phyloP scores from a whole-genome alignment of 768 basidiomycete species.

The Cyclocybe aegerita region DNA sequence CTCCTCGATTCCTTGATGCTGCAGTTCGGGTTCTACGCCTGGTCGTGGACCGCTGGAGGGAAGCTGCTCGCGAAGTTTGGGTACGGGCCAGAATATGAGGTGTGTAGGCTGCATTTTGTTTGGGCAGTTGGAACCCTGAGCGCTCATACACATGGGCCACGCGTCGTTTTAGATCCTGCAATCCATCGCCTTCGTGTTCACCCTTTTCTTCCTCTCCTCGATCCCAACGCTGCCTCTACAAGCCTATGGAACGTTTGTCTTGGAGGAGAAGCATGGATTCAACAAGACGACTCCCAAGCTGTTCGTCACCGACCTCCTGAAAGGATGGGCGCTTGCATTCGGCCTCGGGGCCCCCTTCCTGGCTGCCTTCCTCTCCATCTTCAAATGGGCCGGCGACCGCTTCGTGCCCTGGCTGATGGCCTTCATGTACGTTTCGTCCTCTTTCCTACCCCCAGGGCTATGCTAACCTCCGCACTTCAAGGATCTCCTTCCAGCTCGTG shows the following conservation, averaged over 20 bases:
- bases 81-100: slow-evolving; percentile 73
- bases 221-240: slow-evolving; percentile 74
- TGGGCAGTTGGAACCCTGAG: neutral
- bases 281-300: slow-evolving; percentile 86
- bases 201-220: slow-evolving; percentile 65
- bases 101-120: slow-evolving; percentile 31
- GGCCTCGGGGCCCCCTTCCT: slow-evolving; percentile 84
- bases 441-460: neutral
- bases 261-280: slow-evolving; percentile 95
- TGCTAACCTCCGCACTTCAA: slow-evolving; percentile 23
- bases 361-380: slow-evolving; percentile 83
- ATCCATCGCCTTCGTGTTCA: slow-evolving; percentile 73
- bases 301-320: slow-evolving; percentile 79
- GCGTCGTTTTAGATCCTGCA: slow-evolving; percentile 63
- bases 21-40: slow-evolving; percentile 77
- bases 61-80: slow-evolving; percentile 49
- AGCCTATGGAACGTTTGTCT: slow-evolving; percentile 86
- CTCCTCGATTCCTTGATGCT: slow-evolving; percentile 67
- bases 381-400: slow-evolving; percentile 89
- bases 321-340: slow-evolving; percentile 71
- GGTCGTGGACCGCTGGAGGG: slow-evolving; percentile 76
- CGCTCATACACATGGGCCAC: neutral
- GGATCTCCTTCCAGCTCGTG: slow-evolving; percentile 78
- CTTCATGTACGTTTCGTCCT: slow-evolving; percentile 67
- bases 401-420: slow-evolving; percentile 94